Conservation (phyloP, 768 basidiomycete species). For the Phylloporus sp. region DNA sequence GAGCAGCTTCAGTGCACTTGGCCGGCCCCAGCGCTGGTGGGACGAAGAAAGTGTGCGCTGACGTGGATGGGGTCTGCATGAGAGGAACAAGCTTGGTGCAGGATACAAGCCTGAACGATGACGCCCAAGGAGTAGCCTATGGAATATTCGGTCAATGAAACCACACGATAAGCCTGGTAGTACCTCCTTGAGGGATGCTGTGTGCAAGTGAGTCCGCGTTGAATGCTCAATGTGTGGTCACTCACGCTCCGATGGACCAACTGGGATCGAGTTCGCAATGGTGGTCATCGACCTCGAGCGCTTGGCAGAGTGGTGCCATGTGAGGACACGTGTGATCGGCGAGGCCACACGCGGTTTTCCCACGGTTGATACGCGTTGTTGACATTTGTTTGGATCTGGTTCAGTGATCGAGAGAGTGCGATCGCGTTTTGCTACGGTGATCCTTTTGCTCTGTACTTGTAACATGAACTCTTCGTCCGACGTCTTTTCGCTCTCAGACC, state of each 20-base stretch:
- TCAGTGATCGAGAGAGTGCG: no score
- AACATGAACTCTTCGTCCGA: constrained; percentile 38
- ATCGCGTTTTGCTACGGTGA: no score
- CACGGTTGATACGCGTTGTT: constrained; percentile 31
- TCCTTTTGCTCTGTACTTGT: constrained; percentile 24
- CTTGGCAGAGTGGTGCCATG: constrained; percentile 21
- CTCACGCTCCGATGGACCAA: constrained; percentile 45
- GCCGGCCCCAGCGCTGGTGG: constrained; percentile 38
- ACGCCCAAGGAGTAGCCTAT: constrained; percentile 57
- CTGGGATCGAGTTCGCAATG: constrained; percentile 38
- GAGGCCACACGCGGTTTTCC: constrained; percentile 20
- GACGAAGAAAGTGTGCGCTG: constrained; percentile 52
- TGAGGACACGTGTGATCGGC: constrained; percentile 16
- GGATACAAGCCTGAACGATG: constrained; percentile 49
- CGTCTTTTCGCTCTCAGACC: constrained; percentile 72
- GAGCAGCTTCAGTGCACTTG: constrained; percentile 45
- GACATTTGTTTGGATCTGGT: constrained; percentile 18
- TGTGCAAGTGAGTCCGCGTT: not conserved
- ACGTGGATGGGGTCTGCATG: constrained; percentile 58
- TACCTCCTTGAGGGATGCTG: constrained; percentile 57
- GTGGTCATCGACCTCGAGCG: constrained; percentile 29
- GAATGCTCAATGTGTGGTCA: not conserved
- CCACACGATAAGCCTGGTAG: not conserved
- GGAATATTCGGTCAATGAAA: not conserved
- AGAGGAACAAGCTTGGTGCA: constrained; percentile 41